Percentiles rank a stretch among this genome's conserved stretches.
phyloP scores from a whole-genome alignment of 768 basidiomycete genomes.

The Asterophora parasitica region DNA sequence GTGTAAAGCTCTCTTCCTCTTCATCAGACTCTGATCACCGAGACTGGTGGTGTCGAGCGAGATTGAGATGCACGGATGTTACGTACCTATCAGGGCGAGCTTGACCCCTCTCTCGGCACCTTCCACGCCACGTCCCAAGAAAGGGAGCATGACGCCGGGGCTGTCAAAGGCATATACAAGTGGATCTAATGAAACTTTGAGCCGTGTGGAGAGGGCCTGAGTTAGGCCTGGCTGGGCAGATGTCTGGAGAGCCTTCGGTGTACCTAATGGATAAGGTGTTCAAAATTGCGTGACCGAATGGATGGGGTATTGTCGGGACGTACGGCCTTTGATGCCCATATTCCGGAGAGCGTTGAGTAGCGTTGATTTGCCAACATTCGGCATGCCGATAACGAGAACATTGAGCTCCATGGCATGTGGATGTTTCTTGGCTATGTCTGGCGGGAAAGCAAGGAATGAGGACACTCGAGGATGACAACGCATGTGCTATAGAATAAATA shows the following conservation, averaged over 20 bases:
- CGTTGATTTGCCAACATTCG: constrained; percentile 97
- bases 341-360: constrained; percentile 85
- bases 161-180: constrained; percentile 92
- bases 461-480: constrained; percentile 1
- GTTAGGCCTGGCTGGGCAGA: constrained; percentile 90
- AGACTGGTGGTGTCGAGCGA: constrained; percentile 8
- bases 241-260: constrained; percentile 86
- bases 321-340: constrained; percentile 84
- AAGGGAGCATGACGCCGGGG: constrained; percentile 96
- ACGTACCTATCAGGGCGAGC: constrained; percentile 87
- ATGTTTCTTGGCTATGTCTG: constrained; percentile 67
- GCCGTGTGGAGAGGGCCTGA: constrained; percentile 78
- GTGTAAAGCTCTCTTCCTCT: too few species aligned
- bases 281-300: constrained; percentile 5
- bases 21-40: constrained; percentile 18
- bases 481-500: constrained; percentile 11
- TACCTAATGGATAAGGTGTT: constrained; percentile 37
- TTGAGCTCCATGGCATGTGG: constrained; percentile 75
- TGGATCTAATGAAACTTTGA: constrained; percentile 79
- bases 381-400: constrained; percentile 96
- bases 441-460: constrained; percentile 2
- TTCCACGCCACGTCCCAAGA: constrained; percentile 76
- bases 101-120: constrained; percentile 92
- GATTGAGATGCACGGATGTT: constrained; percentile 18
- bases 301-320: constrained; percentile 21